Percentiles rank a stretch among this genome's conserved stretches.
Evolutionary conservation across 2,329 filamentous ascomycete species (phyloP).

Genomic region (Sporothrix pseudoabietina): DNA sequence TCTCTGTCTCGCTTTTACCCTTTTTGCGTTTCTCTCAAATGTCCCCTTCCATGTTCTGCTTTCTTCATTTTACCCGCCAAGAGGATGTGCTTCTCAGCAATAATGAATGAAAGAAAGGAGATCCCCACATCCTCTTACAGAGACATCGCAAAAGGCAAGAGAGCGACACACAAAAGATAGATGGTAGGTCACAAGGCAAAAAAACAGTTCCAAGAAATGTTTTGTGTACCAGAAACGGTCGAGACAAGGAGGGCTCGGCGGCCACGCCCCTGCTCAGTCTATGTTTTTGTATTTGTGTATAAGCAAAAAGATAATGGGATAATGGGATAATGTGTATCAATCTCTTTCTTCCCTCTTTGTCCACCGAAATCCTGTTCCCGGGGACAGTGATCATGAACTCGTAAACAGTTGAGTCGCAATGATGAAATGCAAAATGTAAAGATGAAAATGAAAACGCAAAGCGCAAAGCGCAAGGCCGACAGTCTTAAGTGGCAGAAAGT

Average conservation of each 20-base stretch:
- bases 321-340: background rate
- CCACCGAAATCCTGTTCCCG: conserved; percentile 1
- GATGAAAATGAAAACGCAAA: background rate
- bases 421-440: background rate
- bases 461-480: conserved; percentile 1
- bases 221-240: background rate
- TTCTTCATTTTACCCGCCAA: background rate
- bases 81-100: background rate
- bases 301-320: background rate
- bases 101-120: background rate
- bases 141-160: background rate
- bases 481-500: background rate
- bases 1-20: background rate
- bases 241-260: conserved; percentile 12
- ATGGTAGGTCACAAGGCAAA: background rate
- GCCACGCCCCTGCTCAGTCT: conserved; percentile 10
- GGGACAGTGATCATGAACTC: conserved; percentile 25
- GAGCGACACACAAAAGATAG: background rate
- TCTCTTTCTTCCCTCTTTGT: background rate
- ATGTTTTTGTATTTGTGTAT: conserved; percentile 4
- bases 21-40: background rate
- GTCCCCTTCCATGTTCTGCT: background rate
- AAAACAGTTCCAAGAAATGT: background rate
- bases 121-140: background rate
- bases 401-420: conserved; percentile 11